These are phyloP conservation scores for Didymella arachidicola DNA, from an alignment of 2,329 filamentous ascomycete species.

Conservation along the genomic window DNA sequence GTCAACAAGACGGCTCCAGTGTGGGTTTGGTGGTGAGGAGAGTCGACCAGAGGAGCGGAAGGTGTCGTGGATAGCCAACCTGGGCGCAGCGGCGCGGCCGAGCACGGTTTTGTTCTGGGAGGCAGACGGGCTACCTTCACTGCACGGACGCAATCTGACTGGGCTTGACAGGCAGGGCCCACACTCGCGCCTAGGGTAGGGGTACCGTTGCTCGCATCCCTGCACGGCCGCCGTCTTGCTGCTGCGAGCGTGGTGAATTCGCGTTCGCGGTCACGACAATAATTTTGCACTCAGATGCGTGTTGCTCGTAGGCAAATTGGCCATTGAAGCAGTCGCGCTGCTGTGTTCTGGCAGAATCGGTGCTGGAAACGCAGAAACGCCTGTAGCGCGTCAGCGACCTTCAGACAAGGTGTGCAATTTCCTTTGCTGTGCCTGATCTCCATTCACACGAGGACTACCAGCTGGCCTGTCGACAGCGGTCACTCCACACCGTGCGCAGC, in stretches of 20 bases:
- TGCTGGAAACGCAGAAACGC: slow-evolving; percentile 12
- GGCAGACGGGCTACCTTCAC: slow-evolving; percentile 13
- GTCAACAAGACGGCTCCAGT: slow-evolving; percentile 46
- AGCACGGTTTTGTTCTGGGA: slow-evolving; percentile 31
- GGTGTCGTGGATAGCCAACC: slow-evolving; percentile 33
- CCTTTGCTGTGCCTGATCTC: slow-evolving; percentile 26
- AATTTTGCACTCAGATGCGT: slow-evolving; percentile 2
- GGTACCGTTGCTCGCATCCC: slow-evolving; percentile 19
- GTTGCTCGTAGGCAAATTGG: not conserved
- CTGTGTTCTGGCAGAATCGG: not conserved
- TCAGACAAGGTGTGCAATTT: slow-evolving; percentile 5
- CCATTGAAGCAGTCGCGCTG: not conserved
- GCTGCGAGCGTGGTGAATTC: slow-evolving; percentile 11
- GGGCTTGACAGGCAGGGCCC: slow-evolving; percentile 17
- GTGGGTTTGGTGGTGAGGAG: slow-evolving; percentile 25
- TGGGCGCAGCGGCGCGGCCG: slow-evolving; percentile 29
- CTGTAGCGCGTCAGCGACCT: slow-evolving; percentile 2
- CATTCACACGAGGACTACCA: slow-evolving; percentile 19
- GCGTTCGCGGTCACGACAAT: slow-evolving; percentile 12
- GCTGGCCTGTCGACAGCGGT: slow-evolving; percentile 19
- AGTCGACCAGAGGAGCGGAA: slow-evolving; percentile 30
- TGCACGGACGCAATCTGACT: slow-evolving; percentile 19
- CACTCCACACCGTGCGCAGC: slow-evolving; percentile 18
- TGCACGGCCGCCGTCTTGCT: slow-evolving; percentile 11
- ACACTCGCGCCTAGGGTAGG: slow-evolving; percentile 15